phyloP scores from a whole-genome alignment of 495 filamentous ascomycete genomes.

The Neurospora tetraspora region DNA sequence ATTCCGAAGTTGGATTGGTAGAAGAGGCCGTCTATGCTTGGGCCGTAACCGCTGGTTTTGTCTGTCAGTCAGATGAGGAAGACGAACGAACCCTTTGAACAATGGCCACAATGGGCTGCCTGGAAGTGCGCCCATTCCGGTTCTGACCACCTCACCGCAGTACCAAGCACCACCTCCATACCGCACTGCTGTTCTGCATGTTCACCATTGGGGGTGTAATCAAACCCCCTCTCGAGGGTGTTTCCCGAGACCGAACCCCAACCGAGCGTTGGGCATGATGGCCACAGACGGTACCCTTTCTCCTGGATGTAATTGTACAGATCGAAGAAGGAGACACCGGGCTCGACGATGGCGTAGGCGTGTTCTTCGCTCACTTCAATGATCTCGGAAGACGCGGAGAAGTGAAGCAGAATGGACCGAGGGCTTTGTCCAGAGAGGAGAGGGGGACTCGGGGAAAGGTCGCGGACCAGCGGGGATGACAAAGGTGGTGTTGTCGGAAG shows the following conservation, averaged over 20 bases:
- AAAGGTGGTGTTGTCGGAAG: background rate
- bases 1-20: constrained; percentile 36
- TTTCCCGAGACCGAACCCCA: constrained; percentile 48
- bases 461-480: background rate
- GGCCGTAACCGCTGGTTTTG: constrained; percentile 19
- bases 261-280: constrained; percentile 39
- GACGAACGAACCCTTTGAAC: constrained; percentile 8
- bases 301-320: constrained; percentile 38
- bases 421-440: background rate
- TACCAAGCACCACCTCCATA: constrained; percentile 40
- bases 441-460: background rate
- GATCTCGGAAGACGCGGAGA: constrained; percentile 19
- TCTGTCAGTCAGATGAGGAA: background rate
- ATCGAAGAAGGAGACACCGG: constrained; percentile 44
- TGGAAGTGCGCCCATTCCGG: constrained; percentile 35
- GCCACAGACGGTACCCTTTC: constrained; percentile 37
- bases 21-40: constrained; percentile 33
- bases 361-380: constrained; percentile 43
- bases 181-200: constrained; percentile 37
- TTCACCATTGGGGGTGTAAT: constrained; percentile 37
- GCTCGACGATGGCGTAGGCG: constrained; percentile 40
- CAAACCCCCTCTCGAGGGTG: constrained; percentile 28
- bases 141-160: constrained; percentile 34
- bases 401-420: background rate
- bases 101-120: constrained; percentile 14